These are phyloP conservation scores for Cydonia oblonga DNA, from an alignment of 331 rosid species.

Conservation along the genomic window DNA sequence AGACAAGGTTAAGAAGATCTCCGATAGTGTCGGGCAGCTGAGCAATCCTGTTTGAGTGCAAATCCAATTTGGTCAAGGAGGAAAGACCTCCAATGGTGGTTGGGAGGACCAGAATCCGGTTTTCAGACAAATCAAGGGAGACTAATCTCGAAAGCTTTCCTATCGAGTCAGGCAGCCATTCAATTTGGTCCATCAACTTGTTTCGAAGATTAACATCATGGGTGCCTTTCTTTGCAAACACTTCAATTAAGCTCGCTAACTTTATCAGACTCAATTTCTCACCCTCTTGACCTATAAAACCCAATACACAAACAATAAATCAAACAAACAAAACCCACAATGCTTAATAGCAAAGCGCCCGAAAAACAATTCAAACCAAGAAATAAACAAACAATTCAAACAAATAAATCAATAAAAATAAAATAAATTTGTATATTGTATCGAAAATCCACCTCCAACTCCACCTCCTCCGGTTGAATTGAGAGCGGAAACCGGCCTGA, in stretches of 20 bases:
- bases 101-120: constrained; percentile 58
- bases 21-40: constrained; percentile 64
- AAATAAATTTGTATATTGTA: not conserved
- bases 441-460: constrained; percentile 7
- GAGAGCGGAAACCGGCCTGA: constrained; percentile 36
- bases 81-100: constrained; percentile 65
- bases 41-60: constrained; percentile 58
- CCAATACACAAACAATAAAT: constrained; percentile 6
- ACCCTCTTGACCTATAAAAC: constrained; percentile 51
- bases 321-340: not conserved
- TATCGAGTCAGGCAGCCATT: constrained; percentile 74
- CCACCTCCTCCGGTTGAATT: constrained; percentile 10
- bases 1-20: constrained; percentile 48
- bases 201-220: constrained; percentile 47
- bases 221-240: constrained; percentile 60
- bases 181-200: constrained; percentile 67
- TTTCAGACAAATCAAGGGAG: constrained; percentile 73
- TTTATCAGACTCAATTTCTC: constrained; percentile 69
- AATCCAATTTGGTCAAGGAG: constrained; percentile 54
- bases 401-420: not conserved
- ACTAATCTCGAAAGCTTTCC: constrained; percentile 69
- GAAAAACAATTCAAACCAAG: not conserved
- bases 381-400: not conserved
- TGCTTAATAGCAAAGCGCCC: not conserved
- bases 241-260: constrained; percentile 72